A percentile compares a stretch with the other conserved stretches of the same genome.
Evolutionary conservation across 169 alveolate species (phyloP).

Genomic region (Pseudocohnilembus persalinus): DNA sequence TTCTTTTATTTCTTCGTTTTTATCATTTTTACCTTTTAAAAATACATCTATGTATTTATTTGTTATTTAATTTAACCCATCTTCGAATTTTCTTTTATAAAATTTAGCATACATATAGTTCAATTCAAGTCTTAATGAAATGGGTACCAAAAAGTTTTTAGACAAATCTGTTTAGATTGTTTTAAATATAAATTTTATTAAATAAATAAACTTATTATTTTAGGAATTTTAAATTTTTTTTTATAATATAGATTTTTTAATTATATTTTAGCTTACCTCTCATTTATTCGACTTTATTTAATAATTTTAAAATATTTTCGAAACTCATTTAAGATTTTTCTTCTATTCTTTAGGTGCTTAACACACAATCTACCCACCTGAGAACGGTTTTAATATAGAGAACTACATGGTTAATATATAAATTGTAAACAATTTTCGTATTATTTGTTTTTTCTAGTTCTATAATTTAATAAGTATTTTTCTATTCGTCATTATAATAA

Average conservation of each 20-base stretch:
- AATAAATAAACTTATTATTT: too few species aligned
- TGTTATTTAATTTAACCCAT: too few species aligned
- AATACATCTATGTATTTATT: neutral
- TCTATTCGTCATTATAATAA: slow-evolving; percentile 1
- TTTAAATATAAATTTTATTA: too few species aligned
- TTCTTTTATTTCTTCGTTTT: slow-evolving; percentile 8
- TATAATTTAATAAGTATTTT: slow-evolving; percentile 12
- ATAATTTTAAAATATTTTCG: neutral
- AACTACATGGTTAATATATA: slow-evolving; percentile 10
- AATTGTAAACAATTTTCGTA: slow-evolving; percentile 14
- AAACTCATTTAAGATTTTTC: neutral
- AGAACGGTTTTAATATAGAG: slow-evolving; percentile 6
- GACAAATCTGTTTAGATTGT: neutral
- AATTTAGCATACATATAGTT: neutral
- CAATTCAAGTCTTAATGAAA: neutral
- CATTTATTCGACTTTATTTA: neutral
- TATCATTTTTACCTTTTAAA: neutral
- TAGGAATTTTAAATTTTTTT: too few species aligned
- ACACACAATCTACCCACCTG: slow-evolving; percentile 7
- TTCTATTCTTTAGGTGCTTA: neutral
- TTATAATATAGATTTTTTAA: too few species aligned
- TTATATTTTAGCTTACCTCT: neutral
- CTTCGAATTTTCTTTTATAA: neutral
- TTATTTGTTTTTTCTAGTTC: slow-evolving; percentile 19
- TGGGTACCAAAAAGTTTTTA: neutral